phyloP scores from a whole-genome alignment of 2,329 filamentous ascomycete genomes.

The Periconia sp. region DNA sequence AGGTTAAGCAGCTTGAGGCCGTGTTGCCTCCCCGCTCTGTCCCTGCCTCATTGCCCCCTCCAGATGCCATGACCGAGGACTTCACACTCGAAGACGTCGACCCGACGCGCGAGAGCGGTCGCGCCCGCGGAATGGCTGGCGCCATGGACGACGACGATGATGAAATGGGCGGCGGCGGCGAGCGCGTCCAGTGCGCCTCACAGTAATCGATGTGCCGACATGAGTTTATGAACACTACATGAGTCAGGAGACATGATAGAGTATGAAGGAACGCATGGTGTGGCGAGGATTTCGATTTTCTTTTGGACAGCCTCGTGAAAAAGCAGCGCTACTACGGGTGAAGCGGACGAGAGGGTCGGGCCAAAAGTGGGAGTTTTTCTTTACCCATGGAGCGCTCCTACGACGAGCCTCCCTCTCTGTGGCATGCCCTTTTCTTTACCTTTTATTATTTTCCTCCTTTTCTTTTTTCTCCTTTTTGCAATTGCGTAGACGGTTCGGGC shows the following conservation, averaged over 20 bases:
- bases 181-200: slow-evolving; percentile 84
- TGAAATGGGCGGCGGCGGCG: slow-evolving; percentile 62
- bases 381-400: too few species aligned
- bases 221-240: not conserved
- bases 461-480: too few species aligned
- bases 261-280: not conserved
- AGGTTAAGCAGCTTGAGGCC: slow-evolving; percentile 77
- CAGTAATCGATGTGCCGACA: slow-evolving; percentile 64
- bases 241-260: too few species aligned
- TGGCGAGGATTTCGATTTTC: not conserved
- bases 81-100: slow-evolving; percentile 87
- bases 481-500: too few species aligned
- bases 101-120: slow-evolving; percentile 60
- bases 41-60: slow-evolving; percentile 67
- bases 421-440: too few species aligned
- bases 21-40: slow-evolving; percentile 73
- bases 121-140: slow-evolving; percentile 67
- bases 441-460: too few species aligned
- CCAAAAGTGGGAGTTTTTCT: too few species aligned
- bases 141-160: slow-evolving; percentile 68
- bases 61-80: slow-evolving; percentile 88
- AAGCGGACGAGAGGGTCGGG: too few species aligned
- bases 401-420: too few species aligned
- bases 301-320: not conserved
- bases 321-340: too few species aligned